Conservation (phyloP, 768 basidiomycete species). For the Rhodotorula taiwanensis region DNA sequence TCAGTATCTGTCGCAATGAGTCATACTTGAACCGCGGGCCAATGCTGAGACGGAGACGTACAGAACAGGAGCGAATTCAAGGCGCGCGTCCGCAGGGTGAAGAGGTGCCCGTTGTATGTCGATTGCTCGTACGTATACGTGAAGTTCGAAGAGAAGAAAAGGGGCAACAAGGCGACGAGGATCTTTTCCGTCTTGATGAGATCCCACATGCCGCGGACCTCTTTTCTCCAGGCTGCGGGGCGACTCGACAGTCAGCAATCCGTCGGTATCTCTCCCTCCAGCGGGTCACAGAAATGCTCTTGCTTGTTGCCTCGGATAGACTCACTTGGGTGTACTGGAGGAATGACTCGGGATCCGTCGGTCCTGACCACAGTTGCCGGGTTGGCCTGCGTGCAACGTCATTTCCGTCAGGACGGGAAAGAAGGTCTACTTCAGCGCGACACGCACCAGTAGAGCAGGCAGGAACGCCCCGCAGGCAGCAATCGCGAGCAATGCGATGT, state of each 20-base stretch:
- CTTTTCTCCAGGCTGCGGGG: conserved; percentile 62
- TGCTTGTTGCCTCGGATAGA: too few relatives aligned
- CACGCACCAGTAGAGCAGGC: conserved; percentile 54
- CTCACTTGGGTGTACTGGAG: conserved; percentile 21
- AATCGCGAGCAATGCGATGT: conserved; percentile 71
- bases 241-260: conserved; percentile 46
- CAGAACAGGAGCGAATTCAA: conserved; percentile 67
- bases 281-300: too few relatives aligned
- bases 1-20: not conserved
- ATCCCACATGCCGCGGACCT: conserved; percentile 62
- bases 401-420: too few relatives aligned
- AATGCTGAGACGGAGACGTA: not conserved
- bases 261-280: too few relatives aligned
- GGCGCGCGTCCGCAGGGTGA: conserved; percentile 51
- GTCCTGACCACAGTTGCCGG: conserved; percentile 66
- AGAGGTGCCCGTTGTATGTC: conserved; percentile 59
- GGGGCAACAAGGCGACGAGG: conserved; percentile 63
- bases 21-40: not conserved
- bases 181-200: conserved; percentile 63
- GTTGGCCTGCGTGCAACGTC: conserved; percentile 45
- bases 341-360: conserved; percentile 17
- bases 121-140: conserved; percentile 45
- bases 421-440: not conserved
- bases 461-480: conserved; percentile 38
- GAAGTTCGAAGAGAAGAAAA: conserved; percentile 58